A percentile compares a stretch with the other conserved stretches of the same genome.
phyloP scores from a whole-genome alignment of 2,329 filamentous ascomycete genomes.

The Dothistroma septosporum region DNA sequence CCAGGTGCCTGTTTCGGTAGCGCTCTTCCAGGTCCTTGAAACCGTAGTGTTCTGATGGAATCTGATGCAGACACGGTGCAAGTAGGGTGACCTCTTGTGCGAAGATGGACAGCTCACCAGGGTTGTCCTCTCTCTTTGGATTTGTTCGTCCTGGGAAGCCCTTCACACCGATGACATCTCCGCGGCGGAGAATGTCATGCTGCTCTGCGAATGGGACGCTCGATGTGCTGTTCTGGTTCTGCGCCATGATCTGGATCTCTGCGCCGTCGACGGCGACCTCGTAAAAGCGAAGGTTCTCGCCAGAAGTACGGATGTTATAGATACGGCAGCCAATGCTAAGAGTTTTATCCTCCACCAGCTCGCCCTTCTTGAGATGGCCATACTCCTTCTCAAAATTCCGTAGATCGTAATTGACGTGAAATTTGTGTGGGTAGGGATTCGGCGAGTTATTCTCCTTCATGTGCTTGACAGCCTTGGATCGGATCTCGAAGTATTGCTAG shows the following conservation, averaged over 20 bases:
- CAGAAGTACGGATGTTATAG: conserved; percentile 78
- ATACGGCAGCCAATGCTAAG: conserved; percentile 80
- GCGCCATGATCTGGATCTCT: conserved; percentile 88
- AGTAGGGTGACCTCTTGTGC: conserved; percentile 80
- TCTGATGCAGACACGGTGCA: conserved; percentile 84
- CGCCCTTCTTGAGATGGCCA: conserved; percentile 79
- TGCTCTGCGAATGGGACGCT: conserved; percentile 74
- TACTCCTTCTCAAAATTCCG: conserved; percentile 75
- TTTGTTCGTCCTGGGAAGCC: conserved; percentile 81
- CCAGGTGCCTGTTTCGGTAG: conserved; percentile 88
- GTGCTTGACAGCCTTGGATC: conserved; percentile 74
- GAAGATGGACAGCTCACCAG: conserved; percentile 88
- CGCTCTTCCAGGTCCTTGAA: conserved; percentile 94
- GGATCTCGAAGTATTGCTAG: conserved; percentile 93
- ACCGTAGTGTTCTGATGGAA: conserved; percentile 86
- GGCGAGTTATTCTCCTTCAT: conserved; percentile 68
- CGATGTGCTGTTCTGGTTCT: conserved; percentile 71
- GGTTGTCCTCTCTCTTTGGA: conserved; percentile 69
- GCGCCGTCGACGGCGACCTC: conserved; percentile 72
- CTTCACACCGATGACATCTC: conserved; percentile 86
- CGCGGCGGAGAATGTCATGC: conserved; percentile 82
- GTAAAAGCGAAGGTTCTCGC: conserved; percentile 87
- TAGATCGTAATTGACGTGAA: conserved; percentile 79
- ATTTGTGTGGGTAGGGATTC: conserved; percentile 91
- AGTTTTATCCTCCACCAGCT: conserved; percentile 69